phyloP scores from a whole-genome alignment of 306 rosid species.

The Lablab purpureus region DNA sequence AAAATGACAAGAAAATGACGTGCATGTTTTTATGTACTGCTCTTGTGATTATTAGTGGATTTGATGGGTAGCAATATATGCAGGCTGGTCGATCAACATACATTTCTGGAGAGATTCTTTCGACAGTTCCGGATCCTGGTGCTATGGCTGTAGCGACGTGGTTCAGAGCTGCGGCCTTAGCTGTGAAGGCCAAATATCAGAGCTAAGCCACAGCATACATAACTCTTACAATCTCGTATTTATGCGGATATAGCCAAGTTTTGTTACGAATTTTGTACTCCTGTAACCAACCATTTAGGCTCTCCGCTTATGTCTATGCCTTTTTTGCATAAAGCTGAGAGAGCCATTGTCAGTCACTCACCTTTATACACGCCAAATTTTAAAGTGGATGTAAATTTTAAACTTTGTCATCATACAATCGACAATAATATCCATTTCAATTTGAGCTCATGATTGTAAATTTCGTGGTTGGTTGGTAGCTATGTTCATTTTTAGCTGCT shows the following conservation, averaged over 20 bases:
- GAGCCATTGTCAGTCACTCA: slow-evolving; percentile 50
- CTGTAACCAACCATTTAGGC: slow-evolving; percentile 49
- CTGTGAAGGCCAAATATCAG: slow-evolving; percentile 57
- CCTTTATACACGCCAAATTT: slow-evolving; percentile 37
- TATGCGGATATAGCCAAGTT: slow-evolving; percentile 58
- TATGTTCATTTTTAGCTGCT: background rate
- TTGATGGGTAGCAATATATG: slow-evolving; percentile 44
- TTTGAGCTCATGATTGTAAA: slow-evolving; percentile 27
- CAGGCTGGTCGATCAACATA: slow-evolving; percentile 94
- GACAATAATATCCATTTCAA: slow-evolving; percentile 48
- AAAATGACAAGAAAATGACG: background rate
- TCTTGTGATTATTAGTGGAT: slow-evolving; percentile 22
- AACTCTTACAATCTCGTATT: slow-evolving; percentile 46
- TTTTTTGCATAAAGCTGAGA: slow-evolving; percentile 73
- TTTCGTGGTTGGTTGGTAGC: background rate
- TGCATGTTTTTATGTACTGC: background rate
- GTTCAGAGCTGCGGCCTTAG: slow-evolving; percentile 90
- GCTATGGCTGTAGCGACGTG: slow-evolving; percentile 95
- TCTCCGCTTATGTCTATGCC: slow-evolving; percentile 83
- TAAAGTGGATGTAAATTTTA: slow-evolving; percentile 51
- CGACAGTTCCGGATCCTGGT: slow-evolving; percentile 93
- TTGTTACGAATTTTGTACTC: slow-evolving; percentile 53
- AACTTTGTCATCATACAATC: slow-evolving; percentile 39
- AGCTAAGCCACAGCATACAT: slow-evolving; percentile 34
- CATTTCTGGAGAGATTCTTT: slow-evolving; percentile 66